Evolutionary conservation across 2,329 filamentous ascomycete species (phyloP), one percentile per base, ranked within the genome.

Genomic region (Allantophomopsis cytisporea): DNA sequence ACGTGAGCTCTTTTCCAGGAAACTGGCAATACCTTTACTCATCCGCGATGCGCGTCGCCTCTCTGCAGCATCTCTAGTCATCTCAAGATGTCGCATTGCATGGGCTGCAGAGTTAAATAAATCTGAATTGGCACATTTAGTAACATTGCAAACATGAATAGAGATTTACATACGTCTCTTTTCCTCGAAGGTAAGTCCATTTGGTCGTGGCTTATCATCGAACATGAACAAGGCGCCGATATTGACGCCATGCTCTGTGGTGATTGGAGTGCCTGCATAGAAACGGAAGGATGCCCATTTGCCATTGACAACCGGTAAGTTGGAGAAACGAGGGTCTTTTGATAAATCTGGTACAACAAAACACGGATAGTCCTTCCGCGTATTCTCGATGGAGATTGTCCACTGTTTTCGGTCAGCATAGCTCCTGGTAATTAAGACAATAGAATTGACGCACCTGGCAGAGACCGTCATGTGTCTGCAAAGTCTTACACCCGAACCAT

Each of bases 171-270:
- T 21, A 49, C 48, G 48, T 40, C 45, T 48, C 30, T 39, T 47
- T 36, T 74, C 23, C 23, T 28, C 23, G 65, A 8, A 15, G 14
- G 5, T 34, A 12, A 34, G 32, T 0, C 69, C 71, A 36, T 66
- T 47, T 17, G 37, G 37, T 7, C 71, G 67, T 0, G 70, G 65
- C n/a, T 61, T 60, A 28, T 50, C 40, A 41, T 50, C 48, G 36
- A 53, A 50, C 14, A 53, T 14, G 37, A 52, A 53, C n/a, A 53
- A 41, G 12, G 46, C 46, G 15, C 50, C 50, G 31, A 53, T 53
- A 31, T 47, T 51, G 28, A 53, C 43, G 4, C 50, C 47, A 37
- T 45, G 38, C 8, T 28, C 43, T 3, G 49, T 53, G 10, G 45
- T 49, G 36, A 53, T 53, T 11, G 50, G 50, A 10, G 45, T 45